Conservation (phyloP, 2,329 filamentous ascomycete genomes). For the Colletotrichum spinosum region DNA sequence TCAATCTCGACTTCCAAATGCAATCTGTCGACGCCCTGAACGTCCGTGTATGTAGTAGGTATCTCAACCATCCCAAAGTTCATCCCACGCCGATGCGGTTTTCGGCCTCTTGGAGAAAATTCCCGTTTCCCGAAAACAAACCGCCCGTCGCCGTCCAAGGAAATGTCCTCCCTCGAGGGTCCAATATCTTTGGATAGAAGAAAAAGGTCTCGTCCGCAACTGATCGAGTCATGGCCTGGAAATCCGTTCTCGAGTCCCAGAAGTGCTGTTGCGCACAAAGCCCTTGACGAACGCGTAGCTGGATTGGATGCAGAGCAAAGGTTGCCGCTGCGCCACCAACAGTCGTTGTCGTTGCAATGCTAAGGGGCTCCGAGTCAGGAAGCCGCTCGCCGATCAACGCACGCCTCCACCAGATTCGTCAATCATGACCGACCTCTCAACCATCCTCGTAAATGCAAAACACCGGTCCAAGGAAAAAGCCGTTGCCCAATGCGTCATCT, state of each 20-base stretch:
- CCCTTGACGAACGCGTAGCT: no score
- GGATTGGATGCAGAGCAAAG: no score
- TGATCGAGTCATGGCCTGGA: background rate
- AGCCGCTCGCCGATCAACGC: constrained; percentile 9
- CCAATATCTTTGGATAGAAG: constrained; percentile 6
- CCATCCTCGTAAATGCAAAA: constrained; percentile 33
- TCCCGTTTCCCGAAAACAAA: constrained; percentile 16
- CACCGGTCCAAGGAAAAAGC: constrained; percentile 31
- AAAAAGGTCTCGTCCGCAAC: constrained; percentile 12
- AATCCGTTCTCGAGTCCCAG: background rate
- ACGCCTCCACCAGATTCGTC: constrained; percentile 20
- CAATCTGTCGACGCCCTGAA: constrained; percentile 33
- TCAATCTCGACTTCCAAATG: constrained; percentile 23
- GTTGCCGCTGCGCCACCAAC: no score
- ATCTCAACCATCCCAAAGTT: constrained; percentile 25
- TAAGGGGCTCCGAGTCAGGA: no score
- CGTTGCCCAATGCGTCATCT: constrained; percentile 37
- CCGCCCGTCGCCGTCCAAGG: constrained; percentile 10
- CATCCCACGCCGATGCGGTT: constrained; percentile 21
- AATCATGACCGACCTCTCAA: constrained; percentile 14
- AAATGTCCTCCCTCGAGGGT: constrained; percentile 6
- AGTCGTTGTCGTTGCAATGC: no score
- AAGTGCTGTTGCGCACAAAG: background rate
- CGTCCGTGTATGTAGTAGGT: constrained; percentile 36
- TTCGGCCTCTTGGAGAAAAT: constrained; percentile 28